Evolutionary conservation across 495 filamentous ascomycete species (phyloP).

Genomic region (Penicillium paxilli): DNA sequence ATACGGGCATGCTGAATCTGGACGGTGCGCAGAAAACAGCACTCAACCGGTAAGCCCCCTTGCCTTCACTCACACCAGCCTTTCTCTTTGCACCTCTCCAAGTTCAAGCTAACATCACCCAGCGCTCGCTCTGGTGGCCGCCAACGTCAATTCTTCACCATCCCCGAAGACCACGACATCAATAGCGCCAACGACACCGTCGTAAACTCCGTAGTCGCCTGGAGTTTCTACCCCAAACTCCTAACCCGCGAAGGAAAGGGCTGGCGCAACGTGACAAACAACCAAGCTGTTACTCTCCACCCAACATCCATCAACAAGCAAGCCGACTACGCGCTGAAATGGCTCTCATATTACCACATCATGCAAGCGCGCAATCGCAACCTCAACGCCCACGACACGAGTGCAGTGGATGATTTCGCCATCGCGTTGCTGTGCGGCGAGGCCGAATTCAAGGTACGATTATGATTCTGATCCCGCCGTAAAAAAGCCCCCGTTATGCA

Average conservation of each 20-base stretch:
- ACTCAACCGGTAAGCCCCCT: slow-evolving; percentile 53
- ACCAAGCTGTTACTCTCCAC: slow-evolving; percentile 80
- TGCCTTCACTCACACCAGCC: not conserved
- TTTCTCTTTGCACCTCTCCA: slow-evolving; percentile 19
- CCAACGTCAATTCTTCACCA: slow-evolving; percentile 72
- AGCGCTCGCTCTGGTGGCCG: slow-evolving; percentile 56
- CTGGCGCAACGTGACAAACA: slow-evolving; percentile 87
- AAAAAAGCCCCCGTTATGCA: too few relatives aligned
- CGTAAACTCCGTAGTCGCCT: slow-evolving; percentile 76
- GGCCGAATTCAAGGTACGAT: slow-evolving; percentile 67
- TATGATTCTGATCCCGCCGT: not conserved
- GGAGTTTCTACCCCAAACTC: slow-evolving; percentile 94
- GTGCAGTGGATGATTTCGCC: slow-evolving; percentile 74
- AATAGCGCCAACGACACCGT: slow-evolving; percentile 79
- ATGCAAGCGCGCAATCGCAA: slow-evolving; percentile 83
- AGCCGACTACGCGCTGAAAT: slow-evolving; percentile 59
- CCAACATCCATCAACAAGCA: slow-evolving; percentile 84
- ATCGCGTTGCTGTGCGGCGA: slow-evolving; percentile 86
- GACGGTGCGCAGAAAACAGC: slow-evolving; percentile 63
- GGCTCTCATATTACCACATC: slow-evolving; percentile 91
- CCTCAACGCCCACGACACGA: slow-evolving; percentile 90
- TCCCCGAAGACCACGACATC: slow-evolving; percentile 69
- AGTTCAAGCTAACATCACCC: slow-evolving; percentile 4
- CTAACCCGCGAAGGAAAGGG: slow-evolving; percentile 83
- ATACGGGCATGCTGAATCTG: slow-evolving; percentile 77